Evolutionary conservation across 345 rosid species (phyloP).

Genomic region (Salix suchowensis): DNA sequence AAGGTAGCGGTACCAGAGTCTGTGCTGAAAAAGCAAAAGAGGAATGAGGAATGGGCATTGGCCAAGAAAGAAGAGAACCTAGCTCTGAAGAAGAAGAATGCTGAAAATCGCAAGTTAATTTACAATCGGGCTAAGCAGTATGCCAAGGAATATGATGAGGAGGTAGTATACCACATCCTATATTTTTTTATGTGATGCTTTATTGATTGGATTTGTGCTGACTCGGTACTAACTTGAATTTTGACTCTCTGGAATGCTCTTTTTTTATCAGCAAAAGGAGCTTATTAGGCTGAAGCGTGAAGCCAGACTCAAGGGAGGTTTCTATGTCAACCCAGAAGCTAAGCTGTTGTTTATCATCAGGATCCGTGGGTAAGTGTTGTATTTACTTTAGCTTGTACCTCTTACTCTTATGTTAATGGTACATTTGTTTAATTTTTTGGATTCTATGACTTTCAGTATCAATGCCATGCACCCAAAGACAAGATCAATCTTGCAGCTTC

Average conservation of each 20-base stretch:
- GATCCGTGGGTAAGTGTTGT: constrained; percentile 33
- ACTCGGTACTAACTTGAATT: background rate
- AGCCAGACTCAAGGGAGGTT: constrained; percentile 82
- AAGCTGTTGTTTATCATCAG: constrained; percentile 75
- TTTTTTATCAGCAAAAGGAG: constrained; percentile 45
- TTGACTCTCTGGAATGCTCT: background rate
- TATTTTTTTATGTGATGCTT: background rate
- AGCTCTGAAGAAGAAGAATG: constrained; percentile 50
- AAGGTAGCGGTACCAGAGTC: constrained; percentile 67
- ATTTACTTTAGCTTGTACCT: background rate
- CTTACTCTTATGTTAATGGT: background rate
- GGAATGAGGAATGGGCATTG: constrained; percentile 62
- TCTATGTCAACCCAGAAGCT: constrained; percentile 88
- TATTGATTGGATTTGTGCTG: background rate
- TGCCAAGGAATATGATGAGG: constrained; percentile 48
- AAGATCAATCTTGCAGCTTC: constrained; percentile 75
- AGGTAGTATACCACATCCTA: constrained; percentile 28
- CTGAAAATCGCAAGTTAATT: constrained; percentile 52
- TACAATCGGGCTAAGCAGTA: constrained; percentile 55
- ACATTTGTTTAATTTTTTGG: background rate
- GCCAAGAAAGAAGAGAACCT: constrained; percentile 40
- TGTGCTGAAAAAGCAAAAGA: constrained; percentile 72
- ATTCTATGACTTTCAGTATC: constrained; percentile 40
- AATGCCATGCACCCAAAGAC: constrained; percentile 87
- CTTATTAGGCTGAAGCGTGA: constrained; percentile 66